A percentile compares a stretch with the other conserved stretches of the same genome.
These are phyloP conservation scores for Geopyxis carbonaria DNA, from an alignment of 495 filamentous ascomycete genomes.

Conservation along the genomic window DNA sequence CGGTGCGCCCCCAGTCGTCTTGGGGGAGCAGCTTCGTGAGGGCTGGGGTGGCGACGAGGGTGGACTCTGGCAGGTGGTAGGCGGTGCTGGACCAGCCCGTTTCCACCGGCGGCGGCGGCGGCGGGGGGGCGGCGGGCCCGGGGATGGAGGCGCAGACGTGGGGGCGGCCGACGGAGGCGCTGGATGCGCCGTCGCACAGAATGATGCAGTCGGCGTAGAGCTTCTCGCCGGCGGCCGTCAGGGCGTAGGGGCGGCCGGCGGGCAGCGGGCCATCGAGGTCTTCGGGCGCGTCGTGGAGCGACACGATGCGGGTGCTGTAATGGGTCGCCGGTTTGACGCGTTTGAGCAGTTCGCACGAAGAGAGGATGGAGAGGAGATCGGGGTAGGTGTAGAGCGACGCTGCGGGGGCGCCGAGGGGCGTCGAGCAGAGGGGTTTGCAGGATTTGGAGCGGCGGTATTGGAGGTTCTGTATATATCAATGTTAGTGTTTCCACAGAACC, in stretches of 20 bases:
- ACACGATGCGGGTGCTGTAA: slow-evolving; percentile 1
- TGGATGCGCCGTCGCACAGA: neutral
- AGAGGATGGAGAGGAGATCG: slow-evolving; percentile 1
- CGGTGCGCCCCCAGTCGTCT: neutral
- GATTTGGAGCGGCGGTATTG: slow-evolving; percentile 6
- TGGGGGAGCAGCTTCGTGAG: neutral
- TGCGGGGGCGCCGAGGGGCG: neutral
- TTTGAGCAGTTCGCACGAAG: neutral
- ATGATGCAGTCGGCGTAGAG: slow-evolving; percentile 9
- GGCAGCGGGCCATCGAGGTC: slow-evolving; percentile 7
- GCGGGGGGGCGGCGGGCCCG: neutral
- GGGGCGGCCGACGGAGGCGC: too few species aligned
- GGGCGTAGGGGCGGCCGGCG: slow-evolving; percentile 2
- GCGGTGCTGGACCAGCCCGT: neutral
- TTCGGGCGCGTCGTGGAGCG: slow-evolving; percentile 3
- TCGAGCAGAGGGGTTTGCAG: neutral
- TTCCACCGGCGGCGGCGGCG: neutral
- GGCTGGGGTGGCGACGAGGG: too few species aligned
- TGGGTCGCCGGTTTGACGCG: too few species aligned
- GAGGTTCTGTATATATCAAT: slow-evolving; percentile 1
- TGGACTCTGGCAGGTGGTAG: neutral
- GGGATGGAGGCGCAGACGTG: too few species aligned
- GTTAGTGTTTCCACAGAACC: neutral
- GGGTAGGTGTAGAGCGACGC: neutral
- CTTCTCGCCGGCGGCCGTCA: slow-evolving; percentile 2